Evolutionary conservation across 768 basidiomycete species (phyloP).

Genomic region (Termitomyces titanicus): DNA sequence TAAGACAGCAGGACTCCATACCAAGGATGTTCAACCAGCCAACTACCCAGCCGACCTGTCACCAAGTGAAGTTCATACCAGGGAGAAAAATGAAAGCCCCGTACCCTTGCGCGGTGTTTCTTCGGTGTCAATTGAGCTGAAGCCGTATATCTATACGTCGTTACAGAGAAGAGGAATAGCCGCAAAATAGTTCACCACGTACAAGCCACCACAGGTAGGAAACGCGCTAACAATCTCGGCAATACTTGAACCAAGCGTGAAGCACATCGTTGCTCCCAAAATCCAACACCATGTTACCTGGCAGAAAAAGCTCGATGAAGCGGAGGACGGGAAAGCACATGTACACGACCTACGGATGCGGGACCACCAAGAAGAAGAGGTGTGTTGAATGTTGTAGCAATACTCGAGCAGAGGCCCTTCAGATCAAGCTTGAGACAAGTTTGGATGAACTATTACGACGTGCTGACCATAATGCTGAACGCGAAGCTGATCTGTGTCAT

Average conservation of each 20-base stretch:
- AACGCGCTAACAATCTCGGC: slow-evolving; percentile 77
- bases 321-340: neutral
- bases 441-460: neutral
- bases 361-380: slow-evolving; percentile 69
- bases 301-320: neutral
- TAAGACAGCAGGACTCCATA: slow-evolving; percentile 17
- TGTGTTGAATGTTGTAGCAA: slow-evolving; percentile 78
- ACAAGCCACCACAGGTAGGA: slow-evolving; percentile 73
- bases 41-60: slow-evolving; percentile 69
- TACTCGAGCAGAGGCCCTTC: slow-evolving; percentile 69
- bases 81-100: neutral
- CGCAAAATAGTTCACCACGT: slow-evolving; percentile 21
- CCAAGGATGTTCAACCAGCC: slow-evolving; percentile 84
- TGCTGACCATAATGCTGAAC: slow-evolving; percentile 65
- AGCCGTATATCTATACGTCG: slow-evolving; percentile 59
- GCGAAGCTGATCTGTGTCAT: slow-evolving; percentile 62
- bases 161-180: neutral
- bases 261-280: slow-evolving; percentile 67
- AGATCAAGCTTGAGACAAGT: neutral
- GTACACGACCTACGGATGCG: slow-evolving; percentile 44
- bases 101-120: slow-evolving; percentile 59
- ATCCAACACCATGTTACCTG: slow-evolving; percentile 75
- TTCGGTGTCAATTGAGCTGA: slow-evolving; percentile 71
- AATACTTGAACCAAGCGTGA: slow-evolving; percentile 68
- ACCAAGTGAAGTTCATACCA: neutral